These are phyloP conservation scores for Pichia sp. DNA, from an alignment of 1,139 yeast species.

Conservation along the genomic window DNA sequence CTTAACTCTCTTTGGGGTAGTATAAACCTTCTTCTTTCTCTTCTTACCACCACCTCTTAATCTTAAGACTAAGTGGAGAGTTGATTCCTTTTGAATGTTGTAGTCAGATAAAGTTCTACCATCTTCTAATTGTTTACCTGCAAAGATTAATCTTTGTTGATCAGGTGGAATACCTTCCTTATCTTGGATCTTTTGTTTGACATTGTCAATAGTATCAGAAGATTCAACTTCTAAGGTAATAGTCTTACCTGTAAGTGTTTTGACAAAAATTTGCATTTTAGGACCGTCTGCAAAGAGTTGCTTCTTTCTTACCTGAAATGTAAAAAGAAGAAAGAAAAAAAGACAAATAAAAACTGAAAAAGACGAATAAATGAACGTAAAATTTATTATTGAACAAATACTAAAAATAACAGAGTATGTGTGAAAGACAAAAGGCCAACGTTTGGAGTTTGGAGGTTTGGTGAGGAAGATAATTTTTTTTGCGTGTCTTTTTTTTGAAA, in stretches of 20 bases:
- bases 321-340: slow-evolving; percentile 1
- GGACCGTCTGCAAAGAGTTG: slow-evolving; percentile 32
- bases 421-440: no score
- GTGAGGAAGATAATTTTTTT: no score
- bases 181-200: slow-evolving; percentile 98
- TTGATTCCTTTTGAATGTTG: slow-evolving; percentile 99
- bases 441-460: no score
- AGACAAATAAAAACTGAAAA: not conserved
- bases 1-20: slow-evolving; percentile 99
- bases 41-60: slow-evolving; percentile 99
- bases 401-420: not conserved
- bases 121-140: slow-evolving; percentile 99
- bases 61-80: slow-evolving; percentile 95
- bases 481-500: no score
- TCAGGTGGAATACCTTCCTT: slow-evolving; percentile 99
- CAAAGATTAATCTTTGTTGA: slow-evolving; percentile 98
- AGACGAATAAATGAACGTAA: no score
- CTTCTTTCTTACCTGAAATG: slow-evolving; percentile 32
- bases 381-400: no score
- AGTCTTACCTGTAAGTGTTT: slow-evolving; percentile 98
- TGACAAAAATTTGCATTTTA: slow-evolving; percentile 96
- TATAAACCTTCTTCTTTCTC: slow-evolving; percentile 99
- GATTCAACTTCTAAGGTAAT: slow-evolving; percentile 99
- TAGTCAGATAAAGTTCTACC: slow-evolving; percentile 98
- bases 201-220: slow-evolving; percentile 98